Base-by-base conservation (phyloP, 345 rosid species). In the Aquilaria sinensis region DNA sequence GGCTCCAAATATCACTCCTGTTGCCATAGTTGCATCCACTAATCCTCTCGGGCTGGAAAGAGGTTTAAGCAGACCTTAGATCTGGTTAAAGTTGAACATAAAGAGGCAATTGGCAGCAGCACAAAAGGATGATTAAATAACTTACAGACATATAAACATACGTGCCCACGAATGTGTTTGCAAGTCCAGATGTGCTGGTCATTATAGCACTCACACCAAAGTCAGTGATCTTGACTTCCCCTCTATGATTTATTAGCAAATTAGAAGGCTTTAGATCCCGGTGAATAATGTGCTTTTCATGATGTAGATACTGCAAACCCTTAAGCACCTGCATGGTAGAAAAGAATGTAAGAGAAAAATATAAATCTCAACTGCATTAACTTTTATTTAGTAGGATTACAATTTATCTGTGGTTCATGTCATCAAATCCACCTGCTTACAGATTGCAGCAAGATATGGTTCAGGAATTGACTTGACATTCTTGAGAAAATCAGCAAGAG, bases 1-100 rank as follows among this genome's bases (percentile, higher is more conserved):
- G 75, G 80, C 99, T 94, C 99, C 99, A 94, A 72, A 94, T 90
- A 69, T 94, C 99, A 77, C 97, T 94, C 77, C 83, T 90, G 46
- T 68, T 74, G 56, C 85, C 80, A 64, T 90, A 77, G n/a, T 60
- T 60, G 57, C 64, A 65, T 43, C 91, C 99, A 37, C 56, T 69
- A 53, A 94, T 90, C 75, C 99, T 86, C 84, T 90, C 99, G 14
- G 99, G 99, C 99, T 90, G 63, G 32, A 74, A 53, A 58, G 56
- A 5, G 61, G 54, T 29, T 29, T 31, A 23, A 30, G 43, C 5
- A 37, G 43, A 37, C 43, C 1, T 37, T 37, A 37, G 8, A 37
- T 37, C 43, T 3, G 43, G 37, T 31, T 16, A 57, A 57, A 5
- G 12, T 30, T 14, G 37, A 57, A 31, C 15, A 33, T 33, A 47